Evolutionary conservation across 352 stramenopile species (phyloP).

Genomic region (Pythium rhizo-oryzae): DNA sequence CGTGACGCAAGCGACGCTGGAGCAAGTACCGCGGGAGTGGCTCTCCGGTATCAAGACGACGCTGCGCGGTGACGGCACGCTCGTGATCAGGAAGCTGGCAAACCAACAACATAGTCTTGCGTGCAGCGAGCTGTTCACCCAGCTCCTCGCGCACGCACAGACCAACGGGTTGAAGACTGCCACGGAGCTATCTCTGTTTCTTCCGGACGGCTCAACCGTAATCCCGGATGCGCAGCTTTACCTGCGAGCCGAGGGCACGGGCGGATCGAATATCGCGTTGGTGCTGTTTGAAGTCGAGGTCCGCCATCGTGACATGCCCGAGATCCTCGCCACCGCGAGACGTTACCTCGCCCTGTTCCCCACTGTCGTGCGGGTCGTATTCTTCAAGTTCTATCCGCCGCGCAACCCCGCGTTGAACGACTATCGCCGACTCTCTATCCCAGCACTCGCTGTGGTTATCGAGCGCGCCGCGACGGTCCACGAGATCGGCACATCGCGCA

Average conservation of each 20-base stretch:
- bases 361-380: not conserved
- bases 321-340: not conserved
- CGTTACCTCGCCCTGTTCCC: not conserved
- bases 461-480: not conserved
- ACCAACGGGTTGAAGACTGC: not conserved
- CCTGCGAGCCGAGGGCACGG: not conserved
- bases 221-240: not conserved
- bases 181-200: not conserved
- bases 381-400: not conserved
- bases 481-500: not conserved
- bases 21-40: not conserved
- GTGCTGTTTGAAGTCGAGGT: constrained; percentile 1
- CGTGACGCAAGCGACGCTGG: not conserved
- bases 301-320: not conserved
- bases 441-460: not conserved
- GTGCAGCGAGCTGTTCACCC: not conserved
- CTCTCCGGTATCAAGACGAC: not conserved
- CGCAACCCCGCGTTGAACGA: not conserved
- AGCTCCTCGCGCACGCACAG: not conserved
- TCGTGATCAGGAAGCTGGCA: not conserved
- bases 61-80: not conserved
- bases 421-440: not conserved
- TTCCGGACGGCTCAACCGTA: not conserved
- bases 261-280: not conserved
- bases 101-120: not conserved